Conservation (phyloP, 2,329 filamentous ascomycete species). For the Fusarium mundagurra region DNA sequence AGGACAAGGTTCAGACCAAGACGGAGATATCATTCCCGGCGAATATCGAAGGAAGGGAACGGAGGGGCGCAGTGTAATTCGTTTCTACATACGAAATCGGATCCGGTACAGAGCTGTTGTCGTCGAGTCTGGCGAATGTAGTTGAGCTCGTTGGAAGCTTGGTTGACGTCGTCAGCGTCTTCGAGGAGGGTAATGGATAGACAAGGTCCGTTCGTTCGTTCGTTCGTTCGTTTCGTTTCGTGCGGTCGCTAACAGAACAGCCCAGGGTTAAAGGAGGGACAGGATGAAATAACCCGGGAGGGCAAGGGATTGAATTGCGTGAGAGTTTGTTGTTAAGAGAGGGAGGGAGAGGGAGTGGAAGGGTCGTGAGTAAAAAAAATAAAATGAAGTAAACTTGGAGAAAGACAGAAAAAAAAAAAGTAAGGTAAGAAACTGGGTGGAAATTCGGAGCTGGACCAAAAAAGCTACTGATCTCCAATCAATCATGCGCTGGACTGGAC, state of each 20-base stretch:
- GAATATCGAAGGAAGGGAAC: constrained; percentile 33
- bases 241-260: constrained; percentile 27
- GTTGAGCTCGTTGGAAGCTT: constrained; percentile 17
- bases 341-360: constrained; percentile 3
- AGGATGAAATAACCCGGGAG: constrained; percentile 20
- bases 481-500: constrained; percentile 25
- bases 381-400: neutral
- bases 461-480: constrained; percentile 34
- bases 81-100: constrained; percentile 39
- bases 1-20: constrained; percentile 28
- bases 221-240: constrained; percentile 30
- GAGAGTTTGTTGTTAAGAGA: constrained; percentile 14
- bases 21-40: constrained; percentile 43
- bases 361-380: neutral
- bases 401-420: neutral
- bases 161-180: constrained; percentile 29
- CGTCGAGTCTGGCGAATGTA: neutral
- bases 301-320: constrained; percentile 16
- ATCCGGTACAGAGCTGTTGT: constrained; percentile 5
- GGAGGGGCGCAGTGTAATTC: constrained; percentile 18
- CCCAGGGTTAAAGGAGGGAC: constrained; percentile 28
- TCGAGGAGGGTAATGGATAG: constrained; percentile 22
- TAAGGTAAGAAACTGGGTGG: constrained; percentile 21
- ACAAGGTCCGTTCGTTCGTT: neutral
- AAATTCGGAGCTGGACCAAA: constrained; percentile 31